Evolutionary conservation across 2,329 filamentous ascomycete species (phyloP).

Genomic region (Colletotrichum neosansevieriae): DNA sequence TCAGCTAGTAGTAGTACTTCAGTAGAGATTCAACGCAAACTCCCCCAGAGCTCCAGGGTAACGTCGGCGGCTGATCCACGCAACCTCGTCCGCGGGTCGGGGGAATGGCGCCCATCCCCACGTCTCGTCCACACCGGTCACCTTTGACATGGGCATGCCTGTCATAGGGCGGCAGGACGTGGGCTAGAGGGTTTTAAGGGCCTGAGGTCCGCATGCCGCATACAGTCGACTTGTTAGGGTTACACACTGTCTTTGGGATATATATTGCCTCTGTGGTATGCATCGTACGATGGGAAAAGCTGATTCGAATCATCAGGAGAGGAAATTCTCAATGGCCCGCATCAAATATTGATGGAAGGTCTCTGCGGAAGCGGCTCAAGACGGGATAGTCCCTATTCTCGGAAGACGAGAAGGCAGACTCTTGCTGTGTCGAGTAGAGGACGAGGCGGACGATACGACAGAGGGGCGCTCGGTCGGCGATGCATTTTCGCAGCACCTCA

Average conservation of each 20-base stretch:
- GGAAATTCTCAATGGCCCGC: background rate
- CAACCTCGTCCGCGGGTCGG: too few relatives aligned
- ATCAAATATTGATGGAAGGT: background rate
- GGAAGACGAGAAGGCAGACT: too few relatives aligned
- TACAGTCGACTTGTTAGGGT: background rate
- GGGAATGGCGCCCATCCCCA: constrained; percentile 32
- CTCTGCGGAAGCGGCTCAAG: background rate
- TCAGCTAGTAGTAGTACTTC: too few relatives aligned
- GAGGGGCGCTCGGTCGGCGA: constrained; percentile 13
- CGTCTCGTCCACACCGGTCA: constrained; percentile 30
- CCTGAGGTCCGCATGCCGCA: background rate
- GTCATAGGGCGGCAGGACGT: constrained; percentile 18
- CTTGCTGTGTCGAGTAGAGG: background rate
- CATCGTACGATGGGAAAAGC: constrained; percentile 16
- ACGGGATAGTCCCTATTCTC: too few relatives aligned
- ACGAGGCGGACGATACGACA: constrained; percentile 15
- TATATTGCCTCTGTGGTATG: background rate
- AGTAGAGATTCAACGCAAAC: too few relatives aligned
- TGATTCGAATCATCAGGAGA: constrained; percentile 13
- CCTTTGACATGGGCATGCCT: constrained; percentile 30
- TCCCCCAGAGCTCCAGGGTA: too few relatives aligned
- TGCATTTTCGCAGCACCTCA: background rate
- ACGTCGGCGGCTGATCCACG: too few relatives aligned
- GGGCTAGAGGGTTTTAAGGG: background rate
- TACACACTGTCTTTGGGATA: background rate